Conservation (phyloP, 257 asterid species). For the Petunia secreta region DNA sequence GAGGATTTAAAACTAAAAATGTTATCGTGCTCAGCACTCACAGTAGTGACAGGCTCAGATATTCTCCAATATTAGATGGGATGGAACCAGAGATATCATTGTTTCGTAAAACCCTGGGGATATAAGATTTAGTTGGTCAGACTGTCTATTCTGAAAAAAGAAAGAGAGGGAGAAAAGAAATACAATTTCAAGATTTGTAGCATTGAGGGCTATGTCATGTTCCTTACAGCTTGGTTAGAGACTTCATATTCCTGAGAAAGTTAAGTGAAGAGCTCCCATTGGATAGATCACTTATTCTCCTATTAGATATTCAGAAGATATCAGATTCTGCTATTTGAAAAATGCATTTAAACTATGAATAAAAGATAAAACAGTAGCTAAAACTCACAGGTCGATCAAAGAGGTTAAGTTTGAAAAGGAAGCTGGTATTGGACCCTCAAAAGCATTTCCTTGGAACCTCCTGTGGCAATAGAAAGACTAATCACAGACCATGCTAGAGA, state of each 20-base stretch:
- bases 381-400: constrained; percentile 65
- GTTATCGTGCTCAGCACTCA: constrained; percentile 41
- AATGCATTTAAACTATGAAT: not conserved
- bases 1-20: constrained; percentile 10
- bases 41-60: constrained; percentile 55
- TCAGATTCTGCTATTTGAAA: constrained; percentile 26
- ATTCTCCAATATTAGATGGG: constrained; percentile 61
- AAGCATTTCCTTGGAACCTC: constrained; percentile 80
- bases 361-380: not conserved
- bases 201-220: constrained; percentile 10
- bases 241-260: constrained; percentile 53
- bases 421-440: constrained; percentile 73
- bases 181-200: constrained; percentile 1
- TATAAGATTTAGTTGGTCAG: constrained; percentile 4
- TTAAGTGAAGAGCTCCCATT: constrained; percentile 73
- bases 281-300: constrained; percentile 83
- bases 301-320: constrained; percentile 29
- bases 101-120: constrained; percentile 69
- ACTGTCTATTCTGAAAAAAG: too few species aligned
- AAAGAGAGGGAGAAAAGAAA: not conserved
- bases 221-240: constrained; percentile 65
- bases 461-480: constrained; percentile 39
- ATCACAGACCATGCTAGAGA: constrained; percentile 26
- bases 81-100: constrained; percentile 75
- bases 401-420: constrained; percentile 66